These are phyloP conservation scores for Tulasnella sp. DNA, from an alignment of 768 basidiomycete genomes.

Conservation along the genomic window DNA sequence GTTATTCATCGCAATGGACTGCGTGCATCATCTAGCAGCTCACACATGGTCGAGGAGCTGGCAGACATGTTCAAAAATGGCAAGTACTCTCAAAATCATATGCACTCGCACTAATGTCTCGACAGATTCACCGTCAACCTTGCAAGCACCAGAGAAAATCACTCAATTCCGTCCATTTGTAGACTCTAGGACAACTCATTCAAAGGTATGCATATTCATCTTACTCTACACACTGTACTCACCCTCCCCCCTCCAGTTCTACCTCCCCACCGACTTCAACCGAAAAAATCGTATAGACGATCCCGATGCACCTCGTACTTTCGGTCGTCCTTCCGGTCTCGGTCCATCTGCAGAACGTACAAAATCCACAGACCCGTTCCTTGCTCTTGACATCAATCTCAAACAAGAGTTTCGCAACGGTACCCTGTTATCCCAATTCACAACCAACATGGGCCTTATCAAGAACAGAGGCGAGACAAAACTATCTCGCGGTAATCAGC, in stretches of 20 bases:
- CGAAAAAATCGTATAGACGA: constrained; percentile 1
- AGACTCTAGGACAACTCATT: neutral
- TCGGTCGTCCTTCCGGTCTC: constrained; percentile 32
- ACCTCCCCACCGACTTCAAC: constrained; percentile 15
- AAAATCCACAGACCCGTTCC: constrained; percentile 49
- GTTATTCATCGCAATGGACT: too few relatives aligned
- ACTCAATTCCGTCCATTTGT: too few relatives aligned
- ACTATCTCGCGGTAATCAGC: constrained; percentile 67
- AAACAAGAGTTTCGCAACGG: constrained; percentile 53
- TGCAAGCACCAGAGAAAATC: too few relatives aligned
- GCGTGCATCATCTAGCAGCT: too few relatives aligned
- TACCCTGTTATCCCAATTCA: constrained; percentile 40
- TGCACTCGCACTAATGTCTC: too few relatives aligned
- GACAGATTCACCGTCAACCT: too few relatives aligned
- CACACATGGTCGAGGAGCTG: neutral
- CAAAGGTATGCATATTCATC: neutral
- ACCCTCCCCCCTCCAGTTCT: constrained; percentile 13
- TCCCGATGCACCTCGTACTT: constrained; percentile 1
- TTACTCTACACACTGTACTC: neutral
- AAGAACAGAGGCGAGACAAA: constrained; percentile 50
- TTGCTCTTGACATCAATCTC: constrained; percentile 61
- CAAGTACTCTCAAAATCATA: too few relatives aligned
- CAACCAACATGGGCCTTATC: constrained; percentile 74
- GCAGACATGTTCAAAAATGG: too few relatives aligned
- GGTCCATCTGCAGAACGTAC: constrained; percentile 47